Percentiles rank a stretch among this genome's conserved stretches.
Conservation (phyloP, 345 rosid genomes). For the Murraya koenigii region DNA sequence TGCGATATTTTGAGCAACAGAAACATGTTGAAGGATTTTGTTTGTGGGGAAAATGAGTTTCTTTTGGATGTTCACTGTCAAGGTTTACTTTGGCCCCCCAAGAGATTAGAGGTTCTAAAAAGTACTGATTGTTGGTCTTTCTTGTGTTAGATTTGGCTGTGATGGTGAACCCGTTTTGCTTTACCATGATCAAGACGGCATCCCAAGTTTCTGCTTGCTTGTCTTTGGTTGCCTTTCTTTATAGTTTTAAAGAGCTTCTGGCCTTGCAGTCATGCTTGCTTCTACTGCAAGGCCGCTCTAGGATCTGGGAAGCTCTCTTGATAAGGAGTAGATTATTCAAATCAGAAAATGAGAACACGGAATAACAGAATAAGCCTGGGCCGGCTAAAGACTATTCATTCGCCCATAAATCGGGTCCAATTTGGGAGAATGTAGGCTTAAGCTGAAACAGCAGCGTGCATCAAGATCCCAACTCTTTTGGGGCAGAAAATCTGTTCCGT, state of each 20-base stretch:
- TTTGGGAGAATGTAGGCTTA: too few relatives aligned
- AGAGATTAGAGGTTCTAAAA: slow-evolving; percentile 11
- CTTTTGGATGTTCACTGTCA: slow-evolving; percentile 9
- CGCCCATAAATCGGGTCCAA: too few relatives aligned
- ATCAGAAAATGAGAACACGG: too few relatives aligned
- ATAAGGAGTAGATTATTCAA: too few relatives aligned
- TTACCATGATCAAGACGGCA: background rate
- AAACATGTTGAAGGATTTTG: slow-evolving; percentile 11
- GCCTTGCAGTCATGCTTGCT: background rate
- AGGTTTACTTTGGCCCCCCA: slow-evolving; percentile 6
- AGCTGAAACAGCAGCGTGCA: too few relatives aligned
- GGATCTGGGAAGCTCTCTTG: background rate
- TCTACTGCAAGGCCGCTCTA: background rate
- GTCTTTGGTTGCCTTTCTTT: background rate
- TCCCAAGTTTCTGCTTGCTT: background rate
- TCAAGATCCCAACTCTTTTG: too few relatives aligned
- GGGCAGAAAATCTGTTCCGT: too few relatives aligned
- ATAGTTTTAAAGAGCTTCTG: background rate
- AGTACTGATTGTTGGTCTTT: slow-evolving; percentile 5
- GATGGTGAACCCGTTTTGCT: background rate
- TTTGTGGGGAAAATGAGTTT: slow-evolving; percentile 17
- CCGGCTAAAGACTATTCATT: too few relatives aligned
- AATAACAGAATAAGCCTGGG: too few relatives aligned
- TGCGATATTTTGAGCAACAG: slow-evolving; percentile 13
- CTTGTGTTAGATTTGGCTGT: background rate